These are phyloP conservation scores for Russula lepida DNA, from an alignment of 768 basidiomycete species.

Conservation along the genomic window DNA sequence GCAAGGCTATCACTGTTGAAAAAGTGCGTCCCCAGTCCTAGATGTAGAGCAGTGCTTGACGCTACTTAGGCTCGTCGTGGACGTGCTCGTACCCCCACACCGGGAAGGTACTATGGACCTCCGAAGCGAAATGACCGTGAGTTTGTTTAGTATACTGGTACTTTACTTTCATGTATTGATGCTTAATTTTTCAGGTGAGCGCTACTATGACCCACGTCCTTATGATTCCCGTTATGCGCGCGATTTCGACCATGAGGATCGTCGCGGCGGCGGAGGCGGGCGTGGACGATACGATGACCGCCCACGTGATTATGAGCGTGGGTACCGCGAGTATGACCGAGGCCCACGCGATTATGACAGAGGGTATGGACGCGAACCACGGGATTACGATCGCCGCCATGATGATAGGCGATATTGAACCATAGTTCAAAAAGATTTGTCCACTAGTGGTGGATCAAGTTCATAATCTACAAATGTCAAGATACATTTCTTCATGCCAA, in stretches of 20 bases:
- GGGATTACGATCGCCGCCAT: conserved; percentile 20
- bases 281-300: conserved; percentile 32
- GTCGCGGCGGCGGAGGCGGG: conserved; percentile 31
- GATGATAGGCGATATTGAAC: conserved; percentile 33
- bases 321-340: conserved; percentile 22
- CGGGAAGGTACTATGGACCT: conserved; percentile 90
- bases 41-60: not conserved
- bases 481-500: not conserved
- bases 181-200: conserved; percentile 44
- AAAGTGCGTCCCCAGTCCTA: conserved; percentile 42
- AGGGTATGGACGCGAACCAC: conserved; percentile 31
- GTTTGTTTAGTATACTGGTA: not conserved
- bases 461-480: not conserved
- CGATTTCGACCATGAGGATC: conserved; percentile 44
- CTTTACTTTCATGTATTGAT: not conserved
- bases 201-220: conserved; percentile 86
- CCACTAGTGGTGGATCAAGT: not conserved
- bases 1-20: conserved; percentile 83
- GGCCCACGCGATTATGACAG: conserved; percentile 22
- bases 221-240: conserved; percentile 83
- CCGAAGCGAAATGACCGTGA: conserved; percentile 70
- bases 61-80: conserved; percentile 69
- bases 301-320: conserved; percentile 31
- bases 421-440: not conserved
- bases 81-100: conserved; percentile 86